Evolutionary conservation across 1,284 basidiomycete genomes (phyloP).

Genomic region (Sporisorium graminicola): DNA sequence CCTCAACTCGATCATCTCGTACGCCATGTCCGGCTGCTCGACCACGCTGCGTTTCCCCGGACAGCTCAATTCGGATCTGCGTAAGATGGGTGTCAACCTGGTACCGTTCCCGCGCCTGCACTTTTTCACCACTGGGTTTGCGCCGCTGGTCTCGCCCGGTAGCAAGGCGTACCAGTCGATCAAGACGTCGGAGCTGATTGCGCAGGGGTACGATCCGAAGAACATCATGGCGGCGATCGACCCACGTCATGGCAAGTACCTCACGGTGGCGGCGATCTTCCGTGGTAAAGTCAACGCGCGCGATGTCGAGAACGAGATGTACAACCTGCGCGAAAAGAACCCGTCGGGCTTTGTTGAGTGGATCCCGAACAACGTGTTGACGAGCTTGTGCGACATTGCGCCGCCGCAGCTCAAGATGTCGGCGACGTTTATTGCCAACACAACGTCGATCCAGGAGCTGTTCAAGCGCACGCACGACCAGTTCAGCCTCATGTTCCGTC

Average conservation of each 20-base stretch:
- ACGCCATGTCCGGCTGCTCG: constrained; percentile 98
- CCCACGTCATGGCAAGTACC: constrained; percentile 84
- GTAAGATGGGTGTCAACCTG: constrained; percentile 93
- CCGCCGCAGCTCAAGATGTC: constrained; percentile 67
- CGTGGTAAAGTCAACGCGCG: constrained; percentile 72
- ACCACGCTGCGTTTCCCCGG: constrained; percentile 96
- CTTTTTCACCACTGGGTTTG: constrained; percentile 70
- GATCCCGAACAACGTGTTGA: constrained; percentile 69
- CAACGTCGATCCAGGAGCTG: constrained; percentile 67
- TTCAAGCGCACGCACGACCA: constrained; percentile 69
- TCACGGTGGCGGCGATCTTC: constrained; percentile 90
- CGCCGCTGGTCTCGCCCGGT: constrained; percentile 67
- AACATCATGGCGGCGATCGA: constrained; percentile 80
- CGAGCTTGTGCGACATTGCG: constrained; percentile 66
- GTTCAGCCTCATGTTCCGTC: constrained; percentile 68
- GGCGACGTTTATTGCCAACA: constrained; percentile 70
- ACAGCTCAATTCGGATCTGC: constrained; percentile 90
- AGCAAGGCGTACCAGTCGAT: constrained; percentile 73
- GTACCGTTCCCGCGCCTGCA: constrained; percentile 70
- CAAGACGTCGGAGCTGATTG: constrained; percentile 65
- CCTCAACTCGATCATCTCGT: constrained; percentile 81
- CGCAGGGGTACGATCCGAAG: constrained; percentile 66
- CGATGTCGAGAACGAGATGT: constrained; percentile 72
- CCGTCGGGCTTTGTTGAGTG: constrained; percentile 68
- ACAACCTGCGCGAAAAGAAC: constrained; percentile 65